Percentiles rank a stretch among this genome's conserved stretches.
phyloP scores from a whole-genome alignment of 2,329 filamentous ascomycete genomes.

The Cryphonectria radicalis region DNA sequence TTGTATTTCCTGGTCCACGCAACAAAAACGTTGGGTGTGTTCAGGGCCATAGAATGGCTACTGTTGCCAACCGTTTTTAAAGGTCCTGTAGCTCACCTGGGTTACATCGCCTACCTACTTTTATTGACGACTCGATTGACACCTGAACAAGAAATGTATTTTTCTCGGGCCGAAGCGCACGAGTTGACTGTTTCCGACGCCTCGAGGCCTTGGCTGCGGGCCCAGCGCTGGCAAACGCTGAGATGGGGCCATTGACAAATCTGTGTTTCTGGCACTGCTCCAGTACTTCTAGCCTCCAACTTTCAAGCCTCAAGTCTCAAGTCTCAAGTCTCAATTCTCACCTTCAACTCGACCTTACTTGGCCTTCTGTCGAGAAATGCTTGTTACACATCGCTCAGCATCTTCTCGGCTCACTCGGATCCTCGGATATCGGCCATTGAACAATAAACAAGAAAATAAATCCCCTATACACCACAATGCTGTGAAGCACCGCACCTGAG shows the following conservation, averaged over 20 bases:
- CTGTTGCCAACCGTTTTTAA: no score
- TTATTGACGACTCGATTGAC: not conserved
- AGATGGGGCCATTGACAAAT: not conserved
- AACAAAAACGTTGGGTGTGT: no score
- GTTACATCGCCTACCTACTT: not conserved
- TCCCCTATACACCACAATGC: not conserved
- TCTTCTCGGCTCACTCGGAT: not conserved
- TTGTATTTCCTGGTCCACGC: not conserved
- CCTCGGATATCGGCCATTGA: not conserved
- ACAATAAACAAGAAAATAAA: not conserved
- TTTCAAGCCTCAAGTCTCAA: no score
- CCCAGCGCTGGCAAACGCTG: not conserved
- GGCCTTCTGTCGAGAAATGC: not conserved
- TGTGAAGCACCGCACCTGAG: not conserved
- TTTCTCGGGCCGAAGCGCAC: not conserved
- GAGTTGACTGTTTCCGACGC: not conserved
- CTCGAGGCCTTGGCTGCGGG: not conserved
- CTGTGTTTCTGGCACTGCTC: no score
- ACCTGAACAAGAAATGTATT: not conserved
- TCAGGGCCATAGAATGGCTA: no score
- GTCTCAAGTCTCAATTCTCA: not conserved
- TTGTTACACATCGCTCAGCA: not conserved
- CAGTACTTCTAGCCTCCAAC: not conserved
- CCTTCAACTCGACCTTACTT: not conserved
- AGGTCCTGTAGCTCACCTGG: no score